Conservation (phyloP, 345 rosid genomes). For the Salix dunnii region DNA sequence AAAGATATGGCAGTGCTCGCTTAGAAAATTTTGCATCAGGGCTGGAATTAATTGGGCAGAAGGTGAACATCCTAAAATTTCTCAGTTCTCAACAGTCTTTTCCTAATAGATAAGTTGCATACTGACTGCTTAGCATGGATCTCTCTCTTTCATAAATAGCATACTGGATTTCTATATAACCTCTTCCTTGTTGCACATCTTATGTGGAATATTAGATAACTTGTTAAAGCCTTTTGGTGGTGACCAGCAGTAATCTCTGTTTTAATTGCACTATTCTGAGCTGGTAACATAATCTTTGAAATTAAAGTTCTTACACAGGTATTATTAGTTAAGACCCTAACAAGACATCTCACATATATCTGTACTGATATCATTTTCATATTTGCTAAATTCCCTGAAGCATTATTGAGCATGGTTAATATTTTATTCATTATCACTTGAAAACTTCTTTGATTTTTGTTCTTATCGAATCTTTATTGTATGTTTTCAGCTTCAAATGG, state of each 20-base stretch:
- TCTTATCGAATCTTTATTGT: background rate
- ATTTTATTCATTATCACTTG: background rate
- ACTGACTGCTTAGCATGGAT: background rate
- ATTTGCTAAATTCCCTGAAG: background rate
- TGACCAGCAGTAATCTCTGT: background rate
- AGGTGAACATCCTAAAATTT: constrained; percentile 37
- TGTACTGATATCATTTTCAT: background rate
- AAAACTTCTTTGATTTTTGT: background rate
- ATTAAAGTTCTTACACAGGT: background rate
- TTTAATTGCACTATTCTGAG: background rate
- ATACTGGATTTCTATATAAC: background rate
- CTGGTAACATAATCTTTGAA: background rate
- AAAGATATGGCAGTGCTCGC: constrained; percentile 79
- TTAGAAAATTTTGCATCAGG: constrained; percentile 91
- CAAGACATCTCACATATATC: background rate
- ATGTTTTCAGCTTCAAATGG: constrained; percentile 82
- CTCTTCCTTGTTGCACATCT: background rate
- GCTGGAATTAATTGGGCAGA: constrained; percentile 80
- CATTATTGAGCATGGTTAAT: background rate
- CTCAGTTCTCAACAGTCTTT: background rate
- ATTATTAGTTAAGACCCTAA: background rate
- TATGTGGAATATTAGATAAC: background rate
- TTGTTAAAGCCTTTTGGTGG: background rate
- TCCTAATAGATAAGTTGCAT: background rate
- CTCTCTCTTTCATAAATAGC: background rate